These are phyloP conservation scores for Pseudogymnoascus sp. DNA, from an alignment of 2,329 filamentous ascomycete species.

Conservation along the genomic window DNA sequence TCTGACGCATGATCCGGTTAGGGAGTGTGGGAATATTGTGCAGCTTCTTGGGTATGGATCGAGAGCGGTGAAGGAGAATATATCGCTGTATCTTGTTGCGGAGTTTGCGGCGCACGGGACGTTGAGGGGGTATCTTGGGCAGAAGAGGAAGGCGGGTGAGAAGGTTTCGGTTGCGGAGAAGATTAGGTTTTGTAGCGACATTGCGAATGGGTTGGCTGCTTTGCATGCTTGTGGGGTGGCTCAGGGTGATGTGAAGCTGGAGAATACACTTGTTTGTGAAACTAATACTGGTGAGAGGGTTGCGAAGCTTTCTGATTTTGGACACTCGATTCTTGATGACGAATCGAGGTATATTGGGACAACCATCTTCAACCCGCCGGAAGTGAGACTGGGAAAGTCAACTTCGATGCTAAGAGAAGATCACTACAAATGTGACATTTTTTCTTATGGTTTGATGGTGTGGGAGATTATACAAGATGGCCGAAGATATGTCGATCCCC, in stretches of 20 bases:
- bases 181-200: background rate
- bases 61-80: background rate
- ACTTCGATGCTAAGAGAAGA: background rate
- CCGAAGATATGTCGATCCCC: background rate
- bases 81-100: background rate
- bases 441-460: slow-evolving; percentile 6
- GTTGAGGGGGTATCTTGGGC: background rate
- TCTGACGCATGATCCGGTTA: background rate
- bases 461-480: slow-evolving; percentile 1
- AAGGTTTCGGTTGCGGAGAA: background rate
- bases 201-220: background rate
- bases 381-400: background rate
- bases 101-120: background rate
- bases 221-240: background rate
- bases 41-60: background rate
- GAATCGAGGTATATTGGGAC: slow-evolving; percentile 6
- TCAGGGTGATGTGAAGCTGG: background rate
- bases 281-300: background rate
- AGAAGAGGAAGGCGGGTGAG: background rate
- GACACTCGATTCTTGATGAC: background rate
- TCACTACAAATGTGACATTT: slow-evolving; percentile 1
- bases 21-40: background rate
- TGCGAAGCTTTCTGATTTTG: slow-evolving; percentile 6
- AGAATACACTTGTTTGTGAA: background rate
- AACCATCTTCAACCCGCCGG: background rate